Base-by-base conservation (phyloP, 2,329 filamentous ascomycete species). In the Thielaviopsis ethacetica region DNA sequence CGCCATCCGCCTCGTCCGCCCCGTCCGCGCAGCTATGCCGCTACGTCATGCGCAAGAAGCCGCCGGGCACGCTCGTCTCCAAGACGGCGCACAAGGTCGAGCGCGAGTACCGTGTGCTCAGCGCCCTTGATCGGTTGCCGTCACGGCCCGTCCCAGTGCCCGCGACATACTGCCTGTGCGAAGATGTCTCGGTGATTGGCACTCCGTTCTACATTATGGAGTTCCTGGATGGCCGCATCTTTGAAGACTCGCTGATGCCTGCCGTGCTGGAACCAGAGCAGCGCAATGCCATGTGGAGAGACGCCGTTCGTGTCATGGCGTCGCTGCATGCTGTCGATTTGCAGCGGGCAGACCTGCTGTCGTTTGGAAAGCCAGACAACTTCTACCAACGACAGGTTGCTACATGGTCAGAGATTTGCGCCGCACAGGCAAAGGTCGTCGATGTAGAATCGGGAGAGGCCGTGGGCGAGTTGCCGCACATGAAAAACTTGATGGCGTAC, bases 121-220 rank as follows among this genome's bases (percentile, higher is more conserved):
- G 88, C 68, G 91, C 91, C 2, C 78, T 97, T 34, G 81, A 12
- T 9, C 30, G 7, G 10, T 9, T 34, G 30, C 30, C 30, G 30
- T 34, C 30, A 9, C 30, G 30, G 30, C 30, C 30, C 26, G 90
- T 97, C 9, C 88, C 91, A 0, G 89, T 95, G 0, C 93, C 93
- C 4, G 84, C 80, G 69, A 82, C 88, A 12, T 85, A 89, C 70
- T 86, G 84, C 66, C 79, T 97, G 19, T 98, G 93, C 72, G 86
- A 94, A 70, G 91, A 97, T 72, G 74, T 77, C 49, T 73, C 71
- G 60, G 77, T 97, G 44, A 77, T 97, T 63, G 93, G 91, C 59
- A 97, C 91, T 7, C 81, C 90, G 5, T 98, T 97, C 71, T 97
- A 98, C 73, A 84, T 97, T 67, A 97, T 98, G 93, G 84, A 89